These are phyloP conservation scores for Cymbopogon flexuosus DNA, from an alignment of 202 grass and related monocot genomes.

Conservation along the genomic window DNA sequence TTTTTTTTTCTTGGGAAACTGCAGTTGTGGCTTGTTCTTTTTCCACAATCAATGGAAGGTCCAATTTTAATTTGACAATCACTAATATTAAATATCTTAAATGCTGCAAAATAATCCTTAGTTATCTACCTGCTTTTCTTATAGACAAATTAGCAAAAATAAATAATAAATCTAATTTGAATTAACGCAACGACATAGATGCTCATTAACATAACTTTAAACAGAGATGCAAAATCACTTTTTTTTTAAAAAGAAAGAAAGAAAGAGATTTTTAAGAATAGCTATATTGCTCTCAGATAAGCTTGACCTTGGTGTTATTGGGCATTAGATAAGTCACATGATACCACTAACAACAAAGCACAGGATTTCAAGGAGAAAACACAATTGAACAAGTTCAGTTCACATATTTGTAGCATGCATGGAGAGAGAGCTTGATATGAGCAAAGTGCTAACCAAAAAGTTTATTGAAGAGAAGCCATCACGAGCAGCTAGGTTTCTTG, in stretches of 20 bases:
- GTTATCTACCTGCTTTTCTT: background rate
- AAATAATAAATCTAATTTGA: background rate
- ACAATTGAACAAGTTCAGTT: background rate
- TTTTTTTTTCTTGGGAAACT: background rate
- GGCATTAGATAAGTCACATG: background rate
- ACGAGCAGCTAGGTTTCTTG: slow-evolving; percentile 65
- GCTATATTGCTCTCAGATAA: background rate
- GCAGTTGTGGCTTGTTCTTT: background rate
- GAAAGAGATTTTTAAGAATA: background rate
- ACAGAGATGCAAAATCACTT: background rate
- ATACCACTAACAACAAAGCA: slow-evolving; percentile 2
- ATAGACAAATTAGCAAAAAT: background rate
- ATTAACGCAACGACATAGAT: background rate
- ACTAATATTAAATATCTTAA: background rate
- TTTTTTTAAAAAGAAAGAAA: background rate
- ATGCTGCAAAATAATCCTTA: no score
- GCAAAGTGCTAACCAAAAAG: slow-evolving; percentile 59
- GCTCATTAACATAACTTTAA: background rate
- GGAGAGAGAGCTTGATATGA: background rate
- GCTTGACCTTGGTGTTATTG: no score
- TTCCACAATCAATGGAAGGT: background rate
- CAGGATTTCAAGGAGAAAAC: background rate
- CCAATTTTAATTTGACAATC: background rate
- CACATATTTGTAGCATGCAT: background rate
- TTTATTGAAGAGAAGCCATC: slow-evolving; percentile 73